Conservation (phyloP, 1,139 yeast species). For the Eremothecium coryli region DNA sequence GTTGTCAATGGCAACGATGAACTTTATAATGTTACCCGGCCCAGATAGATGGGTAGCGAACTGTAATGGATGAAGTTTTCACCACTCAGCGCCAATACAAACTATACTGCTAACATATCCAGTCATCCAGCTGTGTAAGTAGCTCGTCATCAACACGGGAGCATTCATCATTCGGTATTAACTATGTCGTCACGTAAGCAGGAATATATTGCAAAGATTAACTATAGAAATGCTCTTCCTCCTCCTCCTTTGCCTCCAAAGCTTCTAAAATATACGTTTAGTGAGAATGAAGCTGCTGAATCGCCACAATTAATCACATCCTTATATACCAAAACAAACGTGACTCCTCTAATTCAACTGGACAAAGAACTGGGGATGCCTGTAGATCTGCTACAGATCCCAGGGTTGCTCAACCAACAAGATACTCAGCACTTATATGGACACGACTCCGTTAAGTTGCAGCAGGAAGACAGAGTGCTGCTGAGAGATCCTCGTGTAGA, state of each 20-base stretch:
- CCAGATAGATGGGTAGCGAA: too few species aligned
- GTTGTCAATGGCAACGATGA: too few species aligned
- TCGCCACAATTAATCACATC: slow-evolving; percentile 63
- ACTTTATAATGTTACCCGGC: too few species aligned
- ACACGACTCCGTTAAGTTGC: slow-evolving; percentile 41
- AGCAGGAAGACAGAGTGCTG: slow-evolving; percentile 66
- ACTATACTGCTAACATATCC: too few species aligned
- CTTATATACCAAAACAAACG: slow-evolving; percentile 68
- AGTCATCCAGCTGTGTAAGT: too few species aligned
- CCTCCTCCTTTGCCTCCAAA: slow-evolving; percentile 93
- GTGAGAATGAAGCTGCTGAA: slow-evolving; percentile 39
- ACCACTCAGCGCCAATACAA: too few species aligned
- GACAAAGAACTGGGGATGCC: slow-evolving; percentile 77
- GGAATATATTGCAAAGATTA: slow-evolving; percentile 78
- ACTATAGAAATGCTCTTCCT: slow-evolving; percentile 82
- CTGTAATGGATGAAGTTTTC: too few species aligned
- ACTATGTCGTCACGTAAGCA: slow-evolving; percentile 50
- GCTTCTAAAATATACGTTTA: slow-evolving; percentile 47
- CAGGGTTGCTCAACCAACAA: slow-evolving; percentile 59
- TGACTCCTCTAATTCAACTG: slow-evolving; percentile 51
- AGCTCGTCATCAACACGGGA: too few species aligned
- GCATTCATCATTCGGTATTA: too few species aligned
- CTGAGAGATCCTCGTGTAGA: slow-evolving; percentile 66
- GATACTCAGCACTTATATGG: slow-evolving; percentile 42
- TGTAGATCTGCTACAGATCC: slow-evolving; percentile 58